Base-by-base conservation (phyloP, 352 stramenopile species). In the Elongisporangium anandrum region DNA sequence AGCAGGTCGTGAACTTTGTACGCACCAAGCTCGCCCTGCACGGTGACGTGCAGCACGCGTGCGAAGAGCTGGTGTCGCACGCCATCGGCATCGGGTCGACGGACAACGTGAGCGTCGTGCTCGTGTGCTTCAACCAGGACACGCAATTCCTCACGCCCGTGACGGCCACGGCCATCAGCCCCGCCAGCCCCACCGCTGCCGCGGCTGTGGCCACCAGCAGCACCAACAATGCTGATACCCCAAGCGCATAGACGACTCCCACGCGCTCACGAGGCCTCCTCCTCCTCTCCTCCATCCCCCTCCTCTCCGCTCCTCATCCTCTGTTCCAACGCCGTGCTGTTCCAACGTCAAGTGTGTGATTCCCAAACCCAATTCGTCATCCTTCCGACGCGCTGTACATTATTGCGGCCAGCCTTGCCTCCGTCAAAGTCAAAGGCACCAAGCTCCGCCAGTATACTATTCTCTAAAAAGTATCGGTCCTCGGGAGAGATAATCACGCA, bases 1-100 rank as follows among this genome's bases (percentile, higher is more conserved):
- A 94, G 68, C 72, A 88, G 20, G 85, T 92, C 3, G 85, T 92
- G 22, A 83, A 93, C 68, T 95, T 92, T 64, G 81, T 95, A 17
- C 78, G 81, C 23, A 60, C 70, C 49, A 92, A 93, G 57, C 67
- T 90, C 22, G 65, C 74, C 24, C 66, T 87, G 13, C 79, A 92
- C 56, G 78, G 76, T 53, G 70, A 89, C 49, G 82, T 90, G 24
- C 84, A 93, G 63, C 82, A 94, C 57, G 81, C 79, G 38, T 87
- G 81, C 21, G 81, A 95, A 49, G 81, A 92, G 64, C 79, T 95
- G 52, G 83, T 95, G 19, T 88, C 80, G 52, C 77, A 91, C 57
- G 86, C 86, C 22, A 88, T 95, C 58, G 83, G 72, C 53, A 79
- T 90, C 45, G 85, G 85, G 39, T 93, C 84, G 16, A 83, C 73